Evolutionary conservation across 768 basidiomycete genomes (phyloP).

Genomic region (Boletus rubescentipes): DNA sequence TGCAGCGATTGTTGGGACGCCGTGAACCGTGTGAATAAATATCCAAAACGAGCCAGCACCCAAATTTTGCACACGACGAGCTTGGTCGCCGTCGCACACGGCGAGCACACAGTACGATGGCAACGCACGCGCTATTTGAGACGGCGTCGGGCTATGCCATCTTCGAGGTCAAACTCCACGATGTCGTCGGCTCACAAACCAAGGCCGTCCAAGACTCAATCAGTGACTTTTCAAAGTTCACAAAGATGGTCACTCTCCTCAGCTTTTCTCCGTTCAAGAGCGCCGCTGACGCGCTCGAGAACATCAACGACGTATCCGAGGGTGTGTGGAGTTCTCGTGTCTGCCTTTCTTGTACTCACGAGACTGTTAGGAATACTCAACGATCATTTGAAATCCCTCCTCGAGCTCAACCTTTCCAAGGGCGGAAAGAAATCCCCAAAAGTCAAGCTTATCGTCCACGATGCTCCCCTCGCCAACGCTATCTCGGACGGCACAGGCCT

Average conservation of each 20-base stretch:
- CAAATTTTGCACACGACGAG: constrained; percentile 22
- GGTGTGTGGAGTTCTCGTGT: constrained; percentile 46
- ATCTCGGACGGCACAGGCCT: constrained; percentile 74
- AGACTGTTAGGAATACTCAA: constrained; percentile 69
- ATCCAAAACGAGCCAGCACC: constrained; percentile 4
- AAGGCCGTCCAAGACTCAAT: constrained; percentile 82
- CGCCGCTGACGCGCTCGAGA: constrained; percentile 92
- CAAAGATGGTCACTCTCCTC: constrained; percentile 86
- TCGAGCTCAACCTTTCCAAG: constrained; percentile 86
- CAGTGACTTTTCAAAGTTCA: constrained; percentile 82
- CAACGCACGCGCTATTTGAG: constrained; percentile 91
- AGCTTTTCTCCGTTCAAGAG: constrained; percentile 95
- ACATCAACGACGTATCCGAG: constrained; percentile 94
- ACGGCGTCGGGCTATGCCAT: constrained; percentile 92
- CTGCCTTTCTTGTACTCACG: background rate
- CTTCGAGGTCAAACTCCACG: constrained; percentile 82
- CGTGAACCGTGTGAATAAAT: constrained; percentile 5
- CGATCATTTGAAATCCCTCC: constrained; percentile 76
- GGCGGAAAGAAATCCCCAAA: constrained; percentile 60
- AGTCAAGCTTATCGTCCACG: constrained; percentile 78
- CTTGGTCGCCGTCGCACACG: constrained; percentile 33
- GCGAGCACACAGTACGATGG: constrained; percentile 43
- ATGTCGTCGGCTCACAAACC: constrained; percentile 83
- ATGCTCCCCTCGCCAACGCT: constrained; percentile 67
- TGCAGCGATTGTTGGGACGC: no score